Base-by-base conservation (phyloP, 805 yeast species). In the Kazachstania kunashirensis region DNA sequence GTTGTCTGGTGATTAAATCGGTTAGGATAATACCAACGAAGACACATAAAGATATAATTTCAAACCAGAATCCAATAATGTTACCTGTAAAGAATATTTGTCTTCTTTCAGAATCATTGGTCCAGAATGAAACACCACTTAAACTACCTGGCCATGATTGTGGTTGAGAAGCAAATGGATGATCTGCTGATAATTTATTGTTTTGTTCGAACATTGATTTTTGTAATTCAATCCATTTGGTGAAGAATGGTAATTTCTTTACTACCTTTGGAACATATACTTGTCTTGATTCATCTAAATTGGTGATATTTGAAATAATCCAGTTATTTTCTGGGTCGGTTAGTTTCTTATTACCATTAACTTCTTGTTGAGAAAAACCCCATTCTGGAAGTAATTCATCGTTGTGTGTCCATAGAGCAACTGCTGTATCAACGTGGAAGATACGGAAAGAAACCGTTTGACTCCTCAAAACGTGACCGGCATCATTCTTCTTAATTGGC, bases 121-220 rank as follows among this genome's bases (percentile, higher is more conserved):
- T 88, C 96, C 97, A 92, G 69, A 89, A 92, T 1, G 96, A 85
- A 27, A 92, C 96, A 48, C 98, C 98, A 12, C 84, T 74, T 37
- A 80, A 59, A 38, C 92, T 73, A 44, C 84, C 68, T 14, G 98
- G 98, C 98, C 98, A 92, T 6, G 79, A 65, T 45, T 76, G 72
- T 2, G 98, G 98, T 44, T 76, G 78, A 4, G 96, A 85, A 8
- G 96, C 95, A 66, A 84, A 92, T 31, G 98, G 98, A 62, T 92
- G 98, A 18, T 83, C 85, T 12, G 88, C 71, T 2, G 86, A 71
- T 46, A 92, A 69, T 48, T 79, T 77, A 64, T 89, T 92, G 65
- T 92, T 92, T 53, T 88, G 95, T 43, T 77, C 75, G 68, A 92
- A 86, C 98, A 92, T 92, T 42, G 73, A 68, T 21, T 68, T 61